Base-by-base conservation (phyloP, 495 filamentous ascomycete genomes). In the Penicillium robsamsonii region DNA sequence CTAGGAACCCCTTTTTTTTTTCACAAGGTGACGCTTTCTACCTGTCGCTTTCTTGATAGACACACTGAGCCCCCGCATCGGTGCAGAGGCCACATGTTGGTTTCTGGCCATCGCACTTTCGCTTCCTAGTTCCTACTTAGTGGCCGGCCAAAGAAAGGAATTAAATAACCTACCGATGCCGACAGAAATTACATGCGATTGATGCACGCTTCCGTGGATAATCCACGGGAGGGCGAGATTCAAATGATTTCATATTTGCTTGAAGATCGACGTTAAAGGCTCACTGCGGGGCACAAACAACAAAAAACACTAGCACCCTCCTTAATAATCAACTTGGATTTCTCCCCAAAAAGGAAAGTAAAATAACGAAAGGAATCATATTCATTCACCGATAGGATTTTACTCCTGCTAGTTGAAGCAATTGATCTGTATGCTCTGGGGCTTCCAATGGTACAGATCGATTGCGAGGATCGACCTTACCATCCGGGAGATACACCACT, bases 371-470 rank as follows among this genome's bases (percentile, higher is more conserved):
- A 25, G 4, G 5, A 12, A 5, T 43, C 24, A 22, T 22, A 43
- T 43, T 43, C 11, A 20, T 43, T 43, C 29, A 33, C 30, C 31
- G 69, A 40, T 74, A 75, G 2, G 65, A 41, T 38, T 67, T 68
- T 6, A 70, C 61, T 5, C 68, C 73, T 12, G 73, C 71, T 50
- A 75, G 53, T 53, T 66, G 63, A 42, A 73, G 63, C 29, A 74
- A 46, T 17, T 54, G 56, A 43, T 74, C 72, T 0, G 55, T 69
- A 41, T 63, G 46, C 25, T 61, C 65, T 4, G 74, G 68, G 58
- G 69, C 61, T 27, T 63, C 60, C 45, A 77, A 45, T 10, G 73
- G 71, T 53, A 65, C 53, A 5, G 57, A 59, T 35, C 74, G 59
- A 58, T 75, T 68, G 41, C 63, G 55, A 10, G 70, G 69, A 64